Conservation (phyloP, 2,329 filamentous ascomycete genomes). For the Stenocarpella maydis region DNA sequence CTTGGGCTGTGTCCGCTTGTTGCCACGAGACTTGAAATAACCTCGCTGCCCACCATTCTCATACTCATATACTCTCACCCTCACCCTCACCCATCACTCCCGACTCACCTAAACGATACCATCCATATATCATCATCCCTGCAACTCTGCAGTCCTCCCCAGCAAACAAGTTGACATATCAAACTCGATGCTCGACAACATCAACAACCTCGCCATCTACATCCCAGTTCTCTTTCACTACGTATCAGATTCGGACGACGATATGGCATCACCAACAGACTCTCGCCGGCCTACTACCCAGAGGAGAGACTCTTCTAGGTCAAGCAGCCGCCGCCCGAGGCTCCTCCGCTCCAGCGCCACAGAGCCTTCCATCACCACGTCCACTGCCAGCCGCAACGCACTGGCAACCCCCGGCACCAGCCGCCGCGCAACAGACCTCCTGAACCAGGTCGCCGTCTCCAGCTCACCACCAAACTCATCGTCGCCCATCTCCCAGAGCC, state of each 20-base stretch:
- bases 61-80: background rate
- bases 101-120: background rate
- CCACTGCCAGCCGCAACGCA: constrained; percentile 60
- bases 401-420: constrained; percentile 57
- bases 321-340: constrained; percentile 56
- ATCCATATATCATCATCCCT: background rate
- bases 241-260: constrained; percentile 34
- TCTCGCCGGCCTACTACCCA: constrained; percentile 43
- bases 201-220: constrained; percentile 33
- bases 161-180: background rate
- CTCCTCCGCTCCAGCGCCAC: constrained; percentile 64
- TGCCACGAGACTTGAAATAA: constrained; percentile 13
- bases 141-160: constrained; percentile 12
- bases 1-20: background rate
- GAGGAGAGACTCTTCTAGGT: constrained; percentile 52
- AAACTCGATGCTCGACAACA: constrained; percentile 34
- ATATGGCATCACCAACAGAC: constrained; percentile 47
- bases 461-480: constrained; percentile 48
- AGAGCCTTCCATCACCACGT: constrained; percentile 65
- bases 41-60: constrained; percentile 3
- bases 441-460: constrained; percentile 62
- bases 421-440: constrained; percentile 61
- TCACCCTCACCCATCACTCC: background rate
- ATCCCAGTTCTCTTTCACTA: constrained; percentile 33
- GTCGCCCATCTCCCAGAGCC: constrained; percentile 48